These are phyloP conservation scores for Pistacia vera DNA, from an alignment of 345 rosid species.

Conservation along the genomic window DNA sequence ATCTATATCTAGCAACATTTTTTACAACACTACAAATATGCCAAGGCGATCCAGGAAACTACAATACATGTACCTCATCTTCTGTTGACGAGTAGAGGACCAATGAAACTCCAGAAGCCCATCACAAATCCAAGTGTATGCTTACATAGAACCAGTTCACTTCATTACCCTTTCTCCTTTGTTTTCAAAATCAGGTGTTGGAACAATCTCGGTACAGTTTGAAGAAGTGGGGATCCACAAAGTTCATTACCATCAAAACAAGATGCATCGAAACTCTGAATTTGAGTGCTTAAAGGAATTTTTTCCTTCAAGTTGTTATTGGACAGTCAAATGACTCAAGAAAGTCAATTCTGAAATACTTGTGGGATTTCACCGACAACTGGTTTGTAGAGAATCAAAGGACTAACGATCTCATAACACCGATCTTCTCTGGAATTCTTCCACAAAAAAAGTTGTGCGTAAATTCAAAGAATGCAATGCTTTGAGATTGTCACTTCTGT, in stretches of 20 bases:
- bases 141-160: background rate
- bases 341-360: background rate
- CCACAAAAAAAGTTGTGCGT: background rate
- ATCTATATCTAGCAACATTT: background rate
- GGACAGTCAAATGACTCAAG: background rate
- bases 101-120: background rate
- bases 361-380: constrained; percentile 11
- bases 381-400: background rate
- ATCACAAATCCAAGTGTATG: constrained; percentile 8
- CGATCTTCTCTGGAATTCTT: background rate
- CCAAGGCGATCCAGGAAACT: background rate
- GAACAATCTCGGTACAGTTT: background rate
- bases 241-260: constrained; percentile 11
- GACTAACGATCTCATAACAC: constrained; percentile 1
- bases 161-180: background rate
- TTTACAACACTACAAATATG: background rate
- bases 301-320: background rate
- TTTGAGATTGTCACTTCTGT: background rate
- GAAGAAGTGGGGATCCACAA: background rate
- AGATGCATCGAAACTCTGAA: background rate
- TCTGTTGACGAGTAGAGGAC: background rate
- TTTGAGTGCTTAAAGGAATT: constrained; percentile 2
- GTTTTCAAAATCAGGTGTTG: background rate
- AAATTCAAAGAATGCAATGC: constrained; percentile 1
- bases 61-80: background rate